Percentiles rank a stretch among this genome's conserved stretches.
These are phyloP conservation scores for Diaporthe citri DNA, from an alignment of 2,329 filamentous ascomycete genomes.

Conservation along the genomic window DNA sequence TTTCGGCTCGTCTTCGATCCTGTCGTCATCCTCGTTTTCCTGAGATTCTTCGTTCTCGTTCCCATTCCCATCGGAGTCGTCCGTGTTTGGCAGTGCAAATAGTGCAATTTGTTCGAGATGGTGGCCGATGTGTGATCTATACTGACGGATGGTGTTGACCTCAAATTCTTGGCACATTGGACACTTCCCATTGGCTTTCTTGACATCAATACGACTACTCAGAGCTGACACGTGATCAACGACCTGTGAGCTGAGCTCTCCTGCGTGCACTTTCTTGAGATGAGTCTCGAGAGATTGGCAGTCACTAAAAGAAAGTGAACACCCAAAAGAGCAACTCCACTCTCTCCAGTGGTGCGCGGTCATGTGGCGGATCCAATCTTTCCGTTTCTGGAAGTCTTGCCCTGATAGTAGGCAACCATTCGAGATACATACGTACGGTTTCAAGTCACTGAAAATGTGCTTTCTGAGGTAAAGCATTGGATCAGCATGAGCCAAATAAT, in stretches of 20 bases:
- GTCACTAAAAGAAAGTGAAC: not conserved
- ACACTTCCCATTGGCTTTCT: not conserved
- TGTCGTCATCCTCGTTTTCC: not conserved
- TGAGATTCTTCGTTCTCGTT: not conserved
- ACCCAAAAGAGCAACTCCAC: not conserved
- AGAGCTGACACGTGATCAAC: not conserved
- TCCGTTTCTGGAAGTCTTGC: not conserved
- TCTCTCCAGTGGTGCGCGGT: not conserved
- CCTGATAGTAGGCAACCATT: not conserved
- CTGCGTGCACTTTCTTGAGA: not conserved
- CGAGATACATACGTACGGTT: not conserved
- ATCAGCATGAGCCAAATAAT: no score
- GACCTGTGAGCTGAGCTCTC: not conserved
- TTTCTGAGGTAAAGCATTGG: not conserved
- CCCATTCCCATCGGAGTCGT: not conserved
- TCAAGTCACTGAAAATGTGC: not conserved
- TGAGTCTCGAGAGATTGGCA: not conserved
- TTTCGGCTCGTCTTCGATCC: not conserved
- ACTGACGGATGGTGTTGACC: not conserved
- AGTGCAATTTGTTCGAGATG: conserved; percentile 13
- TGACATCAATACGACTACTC: not conserved
- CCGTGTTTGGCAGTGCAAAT: not conserved
- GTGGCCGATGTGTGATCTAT: not conserved
- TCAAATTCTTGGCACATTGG: not conserved
- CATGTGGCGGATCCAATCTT: not conserved